Evolutionary conservation across 2,329 filamentous ascomycete species (phyloP), one percentile per base, ranked within the genome.

Genomic region (Aspergillus quadricinctus): DNA sequence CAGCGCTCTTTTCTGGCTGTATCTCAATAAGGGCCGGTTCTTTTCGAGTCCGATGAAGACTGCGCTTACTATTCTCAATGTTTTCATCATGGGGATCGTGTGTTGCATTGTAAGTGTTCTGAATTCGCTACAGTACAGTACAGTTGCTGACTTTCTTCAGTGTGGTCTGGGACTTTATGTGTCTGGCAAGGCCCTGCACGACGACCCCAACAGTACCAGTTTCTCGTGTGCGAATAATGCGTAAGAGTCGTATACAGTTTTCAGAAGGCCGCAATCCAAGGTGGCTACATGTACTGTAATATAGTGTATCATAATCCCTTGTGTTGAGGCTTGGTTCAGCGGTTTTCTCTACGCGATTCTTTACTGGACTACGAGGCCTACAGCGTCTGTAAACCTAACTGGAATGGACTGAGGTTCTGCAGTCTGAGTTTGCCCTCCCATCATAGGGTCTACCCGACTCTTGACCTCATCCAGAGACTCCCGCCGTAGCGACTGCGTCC

Each of bases 1-100:
- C 25, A 50, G 64, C 49, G 71, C 68, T 4, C 60, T 73, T 48
- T 73, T 72, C 58, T 73, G 71, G 71, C 59, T 73, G 48, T 63
- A 69, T 56, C 61, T 73, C 60, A 72, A 73, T 57, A 54, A 56
- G n/a, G 69, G 70, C 7, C 61, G 64, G 43, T 72, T 67, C 54
- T 68, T 68, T 53, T 65, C 61, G 23, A 64, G 66, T 45, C 63
- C 59, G 55, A 66, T 61, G 55, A 74, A 72, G 63, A 56, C 63
- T 5, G 53, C 51, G 27, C 54, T 72, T 55, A 68, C 66, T 0
- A 61, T 69, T 19, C 49, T 59, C 46, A 69, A 70, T 45, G 14
- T 66, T 37, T 19, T 56, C 5, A 56, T 67, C 25, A 58, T 68
- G 9, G 58, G 53, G 3, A 63, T 67, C 49, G 59, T 62, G 14